These are phyloP conservation scores for Pythium pyrilobum DNA, from an alignment of 352 stramenopile genomes.

Conservation along the genomic window DNA sequence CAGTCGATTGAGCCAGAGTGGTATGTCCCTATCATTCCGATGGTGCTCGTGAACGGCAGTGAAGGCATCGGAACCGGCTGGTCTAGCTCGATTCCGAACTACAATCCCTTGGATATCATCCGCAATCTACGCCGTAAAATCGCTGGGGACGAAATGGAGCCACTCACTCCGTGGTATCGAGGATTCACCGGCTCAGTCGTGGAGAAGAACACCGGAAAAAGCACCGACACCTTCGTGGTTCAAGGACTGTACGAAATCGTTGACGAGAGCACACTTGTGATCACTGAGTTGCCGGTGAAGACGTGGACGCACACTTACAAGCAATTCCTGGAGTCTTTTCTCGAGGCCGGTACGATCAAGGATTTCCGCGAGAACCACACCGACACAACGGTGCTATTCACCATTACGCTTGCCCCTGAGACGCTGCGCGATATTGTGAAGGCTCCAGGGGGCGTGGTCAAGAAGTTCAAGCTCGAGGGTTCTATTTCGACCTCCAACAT, in stretches of 20 bases:
- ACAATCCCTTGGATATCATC: conserved; percentile 91
- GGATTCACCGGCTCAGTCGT: conserved; percentile 88
- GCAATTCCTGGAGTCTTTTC: conserved; percentile 88
- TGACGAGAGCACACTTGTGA: conserved; percentile 88
- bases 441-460: conserved; percentile 78
- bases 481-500: conserved; percentile 96
- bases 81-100: conserved; percentile 90
- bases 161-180: conserved; percentile 89
- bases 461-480: conserved; percentile 95
- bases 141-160: conserved; percentile 41
- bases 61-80: conserved; percentile 97
- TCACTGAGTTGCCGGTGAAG: conserved; percentile 96
- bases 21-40: conserved; percentile 96
- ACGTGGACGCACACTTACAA: conserved; percentile 98
- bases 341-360: conserved; percentile 84
- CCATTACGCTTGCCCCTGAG: conserved; percentile 73
- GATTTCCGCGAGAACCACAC: conserved; percentile 93
- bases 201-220: conserved; percentile 54
- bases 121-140: conserved; percentile 65
- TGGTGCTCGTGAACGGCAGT: conserved; percentile 95
- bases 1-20: conserved; percentile 91
- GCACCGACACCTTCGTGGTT: conserved; percentile 74
- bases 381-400: conserved; percentile 91
- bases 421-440: conserved; percentile 63
- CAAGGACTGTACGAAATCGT: conserved; percentile 78